phyloP scores from a whole-genome alignment of 805 yeast genomes.

The Teunomyces lycoperdinae region DNA sequence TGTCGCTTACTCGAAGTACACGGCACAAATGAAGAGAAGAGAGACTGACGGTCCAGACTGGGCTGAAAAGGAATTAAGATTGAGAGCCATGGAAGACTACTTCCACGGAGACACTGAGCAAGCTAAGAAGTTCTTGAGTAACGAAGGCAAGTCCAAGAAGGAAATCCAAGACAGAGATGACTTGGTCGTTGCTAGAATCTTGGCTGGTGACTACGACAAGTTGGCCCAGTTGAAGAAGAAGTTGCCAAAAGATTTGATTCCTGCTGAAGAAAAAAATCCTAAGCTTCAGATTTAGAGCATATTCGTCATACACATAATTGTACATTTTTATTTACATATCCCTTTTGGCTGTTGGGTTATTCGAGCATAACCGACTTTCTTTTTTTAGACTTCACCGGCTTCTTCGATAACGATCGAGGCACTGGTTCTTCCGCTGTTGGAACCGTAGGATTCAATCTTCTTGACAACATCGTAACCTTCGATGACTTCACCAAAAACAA shows the following conservation, averaged over 20 bases:
- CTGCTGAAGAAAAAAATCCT: slow-evolving; percentile 27
- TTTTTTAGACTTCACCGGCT: slow-evolving; percentile 20
- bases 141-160: slow-evolving; percentile 49
- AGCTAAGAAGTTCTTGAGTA: slow-evolving; percentile 53
- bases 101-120: slow-evolving; percentile 50
- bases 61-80: slow-evolving; percentile 80
- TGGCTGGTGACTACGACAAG: slow-evolving; percentile 81
- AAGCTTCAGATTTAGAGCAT: slow-evolving; percentile 29
- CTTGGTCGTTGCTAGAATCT: slow-evolving; percentile 73
- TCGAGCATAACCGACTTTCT: not conserved
- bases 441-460: slow-evolving; percentile 24
- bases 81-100: slow-evolving; percentile 68
- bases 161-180: slow-evolving; percentile 70
- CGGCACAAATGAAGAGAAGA: slow-evolving; percentile 40
- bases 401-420: slow-evolving; percentile 24
- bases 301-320: slow-evolving; percentile 1
- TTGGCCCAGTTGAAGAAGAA: slow-evolving; percentile 57
- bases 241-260: slow-evolving; percentile 32
- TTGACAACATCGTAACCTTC: slow-evolving; percentile 24
- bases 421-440: slow-evolving; percentile 16
- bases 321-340: not conserved
- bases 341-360: too few relatives aligned
- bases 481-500: slow-evolving; percentile 25
- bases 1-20: slow-evolving; percentile 49
- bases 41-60: slow-evolving; percentile 56